Evolutionary conservation across 805 yeast genomes (phyloP).

Genomic region (Ogataea nakhonphanomensis): DNA sequence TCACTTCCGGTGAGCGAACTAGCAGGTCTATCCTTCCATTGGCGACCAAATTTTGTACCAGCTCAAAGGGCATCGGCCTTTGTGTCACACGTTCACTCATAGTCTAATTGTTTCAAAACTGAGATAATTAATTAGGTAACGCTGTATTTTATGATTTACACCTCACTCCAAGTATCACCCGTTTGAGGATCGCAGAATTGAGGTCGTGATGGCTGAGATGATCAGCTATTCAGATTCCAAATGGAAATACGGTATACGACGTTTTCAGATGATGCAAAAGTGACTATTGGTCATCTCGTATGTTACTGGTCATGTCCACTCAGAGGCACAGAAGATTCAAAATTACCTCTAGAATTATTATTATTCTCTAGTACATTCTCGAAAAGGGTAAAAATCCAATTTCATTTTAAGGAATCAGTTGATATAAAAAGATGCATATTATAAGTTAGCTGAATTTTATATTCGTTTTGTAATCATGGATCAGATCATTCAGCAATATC

Average conservation of each 20-base stretch:
- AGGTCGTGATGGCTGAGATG: too few species aligned
- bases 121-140: too few species aligned
- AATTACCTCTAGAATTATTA: background rate
- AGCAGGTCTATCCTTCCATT: constrained; percentile 44
- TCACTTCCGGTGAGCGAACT: constrained; percentile 44
- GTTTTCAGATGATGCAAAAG: too few species aligned
- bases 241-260: too few species aligned
- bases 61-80: constrained; percentile 46
- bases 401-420: background rate
- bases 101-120: too few species aligned
- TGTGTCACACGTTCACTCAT: constrained; percentile 8
- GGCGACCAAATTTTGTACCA: constrained; percentile 36
- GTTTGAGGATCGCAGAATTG: background rate
- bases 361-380: constrained; percentile 9
- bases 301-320: too few species aligned
- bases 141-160: too few species aligned
- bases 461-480: constrained; percentile 13
- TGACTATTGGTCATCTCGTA: too few species aligned
- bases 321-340: too few species aligned
- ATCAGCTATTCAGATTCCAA: too few species aligned
- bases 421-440: background rate
- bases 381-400: background rate
- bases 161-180: background rate
- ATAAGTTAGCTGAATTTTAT: background rate
- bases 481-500: constrained; percentile 18